Evolutionary conservation across 2,329 filamentous ascomycete genomes (phyloP), one percentile per base, ranked within the genome.

Genomic region (Harringtonia aguacate): DNA sequence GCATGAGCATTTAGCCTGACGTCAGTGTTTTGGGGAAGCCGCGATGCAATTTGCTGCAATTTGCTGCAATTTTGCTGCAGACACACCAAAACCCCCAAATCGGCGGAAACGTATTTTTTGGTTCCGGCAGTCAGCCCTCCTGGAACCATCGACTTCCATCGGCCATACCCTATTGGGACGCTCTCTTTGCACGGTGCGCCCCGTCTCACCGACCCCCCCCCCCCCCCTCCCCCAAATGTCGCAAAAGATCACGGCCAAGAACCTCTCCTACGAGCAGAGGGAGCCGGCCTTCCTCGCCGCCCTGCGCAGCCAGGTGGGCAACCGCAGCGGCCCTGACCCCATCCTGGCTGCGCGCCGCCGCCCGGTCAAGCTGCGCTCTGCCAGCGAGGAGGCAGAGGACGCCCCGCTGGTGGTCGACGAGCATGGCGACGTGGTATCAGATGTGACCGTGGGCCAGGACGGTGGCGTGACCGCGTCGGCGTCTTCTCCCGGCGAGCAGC

Each of bases 341-440:
- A 63, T 75, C 35, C 63, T 76, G 31, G 67, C 72, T 2, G 65
- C 63, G 7, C 66, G 65, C 17, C 63, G 72, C 3, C 64, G 74
- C n/a, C 64, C 69, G 39, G 61, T 55, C 46, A 73, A 68, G 63
- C 73, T 67, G 62, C 71, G 70, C 30, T 76, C 74, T 15, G 75
- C 67, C 47, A 79, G 81, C 52, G 80, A 81, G 34, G 79, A 87
- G 48, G 83, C 82, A 13, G 85, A 90, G 52, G 85, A 90, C 58
- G 81, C 72, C 40, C 86, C 86, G 0, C 70, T 86, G 0, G 78
- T 86, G 41, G 77, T 92, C 4, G 76, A 90, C 52, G 84, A 87
- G 57, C 69, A 74, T 5, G 83, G 78, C 40, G 82, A 86, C 44
- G 72, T 81, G 27, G 72, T 81, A 27, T 38, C 43, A 3, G 51